Evolutionary conservation across 2,329 filamentous ascomycete genomes (phyloP), one percentile per base, ranked within the genome.

Genomic region (Knufia petricola): DNA sequence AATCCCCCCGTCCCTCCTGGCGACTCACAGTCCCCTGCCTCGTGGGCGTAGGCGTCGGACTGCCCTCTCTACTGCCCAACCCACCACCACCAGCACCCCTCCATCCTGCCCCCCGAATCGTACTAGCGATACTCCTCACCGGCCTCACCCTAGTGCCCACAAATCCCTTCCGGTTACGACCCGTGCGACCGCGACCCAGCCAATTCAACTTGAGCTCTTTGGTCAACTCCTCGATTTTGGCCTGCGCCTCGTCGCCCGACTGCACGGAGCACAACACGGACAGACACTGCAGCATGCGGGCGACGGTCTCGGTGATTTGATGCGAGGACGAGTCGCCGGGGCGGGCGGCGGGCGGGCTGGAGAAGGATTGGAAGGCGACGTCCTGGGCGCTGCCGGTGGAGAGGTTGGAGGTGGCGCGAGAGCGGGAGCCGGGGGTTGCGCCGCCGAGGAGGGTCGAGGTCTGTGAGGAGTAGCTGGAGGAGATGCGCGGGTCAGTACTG

Each of bases 171-270:
- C 92, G 72, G 65, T 96, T 94, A 54, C 92, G 75, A 0, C 92
- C 92, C 2, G 88, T 96, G 30, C 92, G 72, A 0, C 90, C 90
- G 40, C 92, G 75, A 0, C 90, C 90, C 1, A 98, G 75, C 92
- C 92, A 98, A 65, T 98, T 98, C 60, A 95, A 80, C 68, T 96
- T 98, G 52, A 98, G 71, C 58, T 92, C 81, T 61, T 87, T 84
- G 50, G 84, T 87, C 53, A 98, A 70, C 60, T 89, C 79, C 53
- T 90, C 84, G 60, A 96, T 84, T 66, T 84, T 87, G 49, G 76
- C 77, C 62, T 90, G 86, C 1, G 79, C 76, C 31, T 84, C 80
- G 55, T 94, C 87, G 8, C 77, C 78, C 1, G 75, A 79, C 60
- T 79, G 83, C 10, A 94, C 78, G 53, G 82, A 82, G 2, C 87